These are phyloP conservation scores for Wallacemonas sp. DNA, from an alignment of 208 protist genomes.

Conservation along the genomic window DNA sequence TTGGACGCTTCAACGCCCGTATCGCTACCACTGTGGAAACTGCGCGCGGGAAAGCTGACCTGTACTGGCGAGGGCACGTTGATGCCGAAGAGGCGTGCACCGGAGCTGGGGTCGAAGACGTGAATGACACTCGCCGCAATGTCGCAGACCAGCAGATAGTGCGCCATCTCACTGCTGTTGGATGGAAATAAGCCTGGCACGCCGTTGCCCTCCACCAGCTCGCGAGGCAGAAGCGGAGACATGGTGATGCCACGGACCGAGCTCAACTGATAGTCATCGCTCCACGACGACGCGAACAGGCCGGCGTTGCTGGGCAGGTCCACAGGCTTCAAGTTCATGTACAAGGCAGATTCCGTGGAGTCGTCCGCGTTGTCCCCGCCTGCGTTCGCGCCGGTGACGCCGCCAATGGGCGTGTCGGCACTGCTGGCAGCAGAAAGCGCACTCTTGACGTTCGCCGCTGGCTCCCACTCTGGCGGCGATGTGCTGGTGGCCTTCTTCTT, in stretches of 20 bases:
- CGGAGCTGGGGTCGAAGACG: conserved; percentile 74
- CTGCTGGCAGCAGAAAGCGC: conserved; percentile 21
- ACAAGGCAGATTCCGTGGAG: background rate
- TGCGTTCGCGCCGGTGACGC: background rate
- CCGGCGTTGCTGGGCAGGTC: conserved; percentile 38
- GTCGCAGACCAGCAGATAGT: conserved; percentile 86
- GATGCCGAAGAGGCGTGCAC: conserved; percentile 71
- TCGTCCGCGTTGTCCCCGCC: background rate
- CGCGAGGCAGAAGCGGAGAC: conserved; percentile 69
- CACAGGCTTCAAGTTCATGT: background rate
- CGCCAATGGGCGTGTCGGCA: conserved; percentile 2
- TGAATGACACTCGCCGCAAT: conserved; percentile 60
- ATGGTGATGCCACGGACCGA: conserved; percentile 82
- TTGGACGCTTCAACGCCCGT: too few species aligned
- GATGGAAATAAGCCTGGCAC: conserved; percentile 48
- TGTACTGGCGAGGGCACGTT: conserved; percentile 81
- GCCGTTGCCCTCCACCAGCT: conserved; percentile 63
- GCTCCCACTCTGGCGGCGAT: conserved; percentile 35
- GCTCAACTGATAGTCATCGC: conserved; percentile 57
- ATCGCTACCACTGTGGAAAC: too few species aligned
- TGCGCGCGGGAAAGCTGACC: conserved; percentile 84
- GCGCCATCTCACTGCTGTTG: conserved; percentile 38
- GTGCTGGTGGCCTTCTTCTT: conserved; percentile 14
- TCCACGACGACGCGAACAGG: conserved; percentile 82
- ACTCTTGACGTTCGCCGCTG: conserved; percentile 40